Conservation (phyloP, 2,329 filamentous ascomycete genomes). For the Ophiostoma sp. region DNA sequence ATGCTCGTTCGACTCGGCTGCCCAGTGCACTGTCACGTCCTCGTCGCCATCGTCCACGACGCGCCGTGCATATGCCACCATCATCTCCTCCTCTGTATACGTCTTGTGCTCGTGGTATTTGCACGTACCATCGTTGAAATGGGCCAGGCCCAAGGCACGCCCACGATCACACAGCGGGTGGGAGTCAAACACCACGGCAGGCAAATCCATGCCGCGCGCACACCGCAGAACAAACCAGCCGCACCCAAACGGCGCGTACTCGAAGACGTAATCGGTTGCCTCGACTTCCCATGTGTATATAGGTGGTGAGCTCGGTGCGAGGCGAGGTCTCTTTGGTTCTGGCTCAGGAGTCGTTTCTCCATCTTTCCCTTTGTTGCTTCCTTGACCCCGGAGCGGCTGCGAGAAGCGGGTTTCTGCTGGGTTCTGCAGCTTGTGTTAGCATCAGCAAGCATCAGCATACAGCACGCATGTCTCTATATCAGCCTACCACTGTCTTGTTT, state of each 20-base stretch:
- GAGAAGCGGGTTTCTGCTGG: background rate
- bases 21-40: conserved; percentile 19
- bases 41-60: conserved; percentile 18
- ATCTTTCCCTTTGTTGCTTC: background rate
- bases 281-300: conserved; percentile 19
- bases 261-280: conserved; percentile 18
- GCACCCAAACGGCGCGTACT: conserved; percentile 17
- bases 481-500: background rate
- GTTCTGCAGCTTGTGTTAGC: background rate
- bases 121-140: conserved; percentile 14
- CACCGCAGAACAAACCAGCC: conserved; percentile 24
- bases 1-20: conserved; percentile 19
- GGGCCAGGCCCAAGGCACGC: background rate
- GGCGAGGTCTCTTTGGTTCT: background rate
- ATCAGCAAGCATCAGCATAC: background rate
- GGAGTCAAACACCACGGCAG: background rate
- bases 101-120: background rate
- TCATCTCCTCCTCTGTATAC: conserved; percentile 20
- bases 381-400: background rate
- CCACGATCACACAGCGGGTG: background rate
- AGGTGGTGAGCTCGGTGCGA: background rate
- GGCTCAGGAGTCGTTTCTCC: background rate
- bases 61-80: conserved; percentile 18
- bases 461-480: background rate
- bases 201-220: background rate